Evolutionary conservation across 257 asterid species (phyloP).

Genomic region (Striga asiatica): DNA sequence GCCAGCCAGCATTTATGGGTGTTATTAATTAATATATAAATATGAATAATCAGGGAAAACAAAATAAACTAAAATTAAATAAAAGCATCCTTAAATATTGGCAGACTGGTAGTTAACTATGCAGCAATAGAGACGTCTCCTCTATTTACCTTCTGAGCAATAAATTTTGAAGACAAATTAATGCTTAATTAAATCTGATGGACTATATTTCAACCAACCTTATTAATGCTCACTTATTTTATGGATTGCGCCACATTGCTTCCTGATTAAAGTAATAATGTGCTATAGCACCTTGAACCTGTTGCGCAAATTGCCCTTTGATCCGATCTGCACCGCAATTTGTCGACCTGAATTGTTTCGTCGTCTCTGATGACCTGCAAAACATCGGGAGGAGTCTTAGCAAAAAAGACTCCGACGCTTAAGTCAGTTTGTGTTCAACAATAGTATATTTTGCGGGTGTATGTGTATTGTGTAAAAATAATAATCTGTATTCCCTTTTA

Average conservation of each 20-base stretch:
- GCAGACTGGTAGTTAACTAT: constrained; percentile 11
- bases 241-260: constrained; percentile 14
- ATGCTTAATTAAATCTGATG: constrained; percentile 5
- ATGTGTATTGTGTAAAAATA: too few species aligned
- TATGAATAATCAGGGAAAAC: background rate
- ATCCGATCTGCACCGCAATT: too few species aligned
- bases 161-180: too few species aligned
- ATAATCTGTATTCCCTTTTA: too few species aligned
- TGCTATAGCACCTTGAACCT: too few species aligned
- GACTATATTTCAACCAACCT: constrained; percentile 22
- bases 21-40: background rate
- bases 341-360: too few species aligned
- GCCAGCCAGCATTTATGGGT: background rate
- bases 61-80: background rate
- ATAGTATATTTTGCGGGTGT: too few species aligned
- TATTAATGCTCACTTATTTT: constrained; percentile 8
- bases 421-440: too few species aligned
- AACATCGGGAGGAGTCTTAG: too few species aligned
- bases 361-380: too few species aligned
- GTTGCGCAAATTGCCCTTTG: background rate
- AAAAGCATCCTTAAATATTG: background rate
- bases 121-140: background rate
- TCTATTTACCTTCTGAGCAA: constrained; percentile 3
- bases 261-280: background rate
- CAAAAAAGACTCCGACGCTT: too few species aligned